phyloP scores from a whole-genome alignment of 192 early-diverging fungal species.

The Backusella luteola region DNA sequence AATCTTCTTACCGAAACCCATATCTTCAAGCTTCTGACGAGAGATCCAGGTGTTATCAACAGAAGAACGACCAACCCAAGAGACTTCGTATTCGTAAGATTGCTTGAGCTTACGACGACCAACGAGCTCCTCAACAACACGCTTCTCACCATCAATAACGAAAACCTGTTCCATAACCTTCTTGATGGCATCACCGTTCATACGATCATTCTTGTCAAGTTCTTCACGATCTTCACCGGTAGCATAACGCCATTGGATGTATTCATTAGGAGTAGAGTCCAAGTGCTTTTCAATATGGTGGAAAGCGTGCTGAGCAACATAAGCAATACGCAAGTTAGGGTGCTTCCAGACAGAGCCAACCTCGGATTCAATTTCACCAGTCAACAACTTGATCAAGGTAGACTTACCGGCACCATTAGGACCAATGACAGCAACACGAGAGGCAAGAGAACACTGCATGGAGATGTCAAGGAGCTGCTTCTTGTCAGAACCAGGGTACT shows the following conservation, averaged over 20 bases:
- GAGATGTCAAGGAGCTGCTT: slow-evolving; percentile 61
- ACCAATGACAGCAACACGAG: slow-evolving; percentile 79
- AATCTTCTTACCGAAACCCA: slow-evolving; percentile 77
- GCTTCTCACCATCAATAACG: slow-evolving; percentile 59
- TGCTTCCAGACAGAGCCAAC: slow-evolving; percentile 77
- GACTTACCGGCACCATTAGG: slow-evolving; percentile 77
- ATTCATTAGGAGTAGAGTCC: slow-evolving; percentile 71
- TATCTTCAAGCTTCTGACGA: slow-evolving; percentile 67
- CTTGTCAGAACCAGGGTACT: slow-evolving; percentile 66
- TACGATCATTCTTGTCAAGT: slow-evolving; percentile 69
- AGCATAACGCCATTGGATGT: slow-evolving; percentile 82
- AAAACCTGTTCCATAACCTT: slow-evolving; percentile 53
- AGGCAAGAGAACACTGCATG: slow-evolving; percentile 66
- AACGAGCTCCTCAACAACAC: slow-evolving; percentile 56
- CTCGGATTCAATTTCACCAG: slow-evolving; percentile 73
- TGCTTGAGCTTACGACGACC: slow-evolving; percentile 80
- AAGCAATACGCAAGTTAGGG: slow-evolving; percentile 81
- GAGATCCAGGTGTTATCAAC: slow-evolving; percentile 74
- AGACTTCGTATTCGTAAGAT: slow-evolving; percentile 82
- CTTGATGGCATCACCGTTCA: slow-evolving; percentile 67
- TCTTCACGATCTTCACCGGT: slow-evolving; percentile 77
- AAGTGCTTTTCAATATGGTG: slow-evolving; percentile 83
- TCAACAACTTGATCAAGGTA: slow-evolving; percentile 71
- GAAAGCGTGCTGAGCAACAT: slow-evolving; percentile 87
- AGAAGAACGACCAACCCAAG: slow-evolving; percentile 61